Evolutionary conservation across 2,329 filamentous ascomycete species (phyloP), one percentile per base, ranked within the genome.

Genomic region (Pseudogymnoascus sp.): DNA sequence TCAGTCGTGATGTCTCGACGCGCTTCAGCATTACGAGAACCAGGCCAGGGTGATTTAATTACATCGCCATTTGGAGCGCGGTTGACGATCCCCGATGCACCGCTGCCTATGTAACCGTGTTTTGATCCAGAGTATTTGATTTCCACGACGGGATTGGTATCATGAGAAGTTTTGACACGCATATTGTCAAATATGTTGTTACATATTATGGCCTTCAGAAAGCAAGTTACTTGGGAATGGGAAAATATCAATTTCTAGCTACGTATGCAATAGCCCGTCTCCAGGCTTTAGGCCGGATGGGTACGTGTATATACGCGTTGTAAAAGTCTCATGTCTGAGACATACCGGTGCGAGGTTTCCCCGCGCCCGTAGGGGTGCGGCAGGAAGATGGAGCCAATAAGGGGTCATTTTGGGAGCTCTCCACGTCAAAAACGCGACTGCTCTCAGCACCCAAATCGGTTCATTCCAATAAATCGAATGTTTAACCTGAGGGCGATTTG

Each of bases 1-100:
- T 72, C 70, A 16, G 63, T 65, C 25, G 64, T 66, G 55, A 67
- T 67, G 45, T 63, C 63, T 65, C 33, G 65, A 63, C 63, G 65
- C 63, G 41, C 49, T 35, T 65, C 43, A 14, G 61, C 59, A 14
- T 16, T 41, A 21, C 37, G 31, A 25, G 23, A 55, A 23, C 62
- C 64, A 28, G 65, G 62, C 64, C 64, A 67, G 58, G 66, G 65
- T 23, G 64, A 64, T 60, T 67, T 68, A 11, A 64, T 18, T 45
- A 68, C 62, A 18, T 63, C 45, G 38, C 64, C 64, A 21, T 21
- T 63, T 12, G 62, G 25, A 40, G 63, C 59, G 37, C 62, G 60
- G 25, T 67, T 64, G 1, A 67, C 40, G 35, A 67, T 60, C 14
- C 65, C 66, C 33, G 66, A 62, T 40, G 63, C 65, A 16, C 66